Base-by-base conservation (phyloP, 129 eudicot species). In the Escallonia herrerae region DNA sequence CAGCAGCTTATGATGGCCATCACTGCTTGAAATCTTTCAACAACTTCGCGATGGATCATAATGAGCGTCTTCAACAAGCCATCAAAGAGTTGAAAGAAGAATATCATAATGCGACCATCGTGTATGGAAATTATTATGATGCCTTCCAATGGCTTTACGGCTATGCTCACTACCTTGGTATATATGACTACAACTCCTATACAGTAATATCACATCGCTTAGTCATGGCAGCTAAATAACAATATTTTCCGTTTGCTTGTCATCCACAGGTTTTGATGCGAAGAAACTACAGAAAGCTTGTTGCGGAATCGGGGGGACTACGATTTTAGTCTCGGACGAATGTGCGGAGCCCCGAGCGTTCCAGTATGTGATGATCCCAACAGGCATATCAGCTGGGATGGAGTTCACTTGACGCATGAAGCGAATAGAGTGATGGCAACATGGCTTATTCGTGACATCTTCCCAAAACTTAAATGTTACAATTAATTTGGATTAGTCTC, bases 231-330 rank as follows among this genome's bases (percentile, higher is more conserved):
- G 54, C 12, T 22, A 22, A 22, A 22, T 22, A 22, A 22, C 33
- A 22, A 22, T 22, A 22, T 22, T 22, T 22, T 22, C 6, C 33
- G 7, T 33, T 0, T 15, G 42, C 6, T 57, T 15, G 11, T 15
- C 4, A 55, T 22, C 15, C 15, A 13, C 12, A 77, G 73, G 74
- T 10, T 62, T 72, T 43, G 69, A 78, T 50, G 5, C 2, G 5
- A 37, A 6, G 2, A 22, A 58, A 4, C 33, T 57, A 14, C 63
- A 22, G 15, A 66, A 58, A 63, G 70, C 72, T 38, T 73, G 79
- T 14, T 78, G 83, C 56, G 79, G 79, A 43, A 13, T 2, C 49
- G 75, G 79, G 39, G 72, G 83, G 9, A 42, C 11, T 73, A 67
- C 8, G 59, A 68, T 7, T 69, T 45, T 3, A 45, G 60, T 40